phyloP scores from a whole-genome alignment of 192 early-diverging fungal species.

The Backusella tuberculispora region DNA sequence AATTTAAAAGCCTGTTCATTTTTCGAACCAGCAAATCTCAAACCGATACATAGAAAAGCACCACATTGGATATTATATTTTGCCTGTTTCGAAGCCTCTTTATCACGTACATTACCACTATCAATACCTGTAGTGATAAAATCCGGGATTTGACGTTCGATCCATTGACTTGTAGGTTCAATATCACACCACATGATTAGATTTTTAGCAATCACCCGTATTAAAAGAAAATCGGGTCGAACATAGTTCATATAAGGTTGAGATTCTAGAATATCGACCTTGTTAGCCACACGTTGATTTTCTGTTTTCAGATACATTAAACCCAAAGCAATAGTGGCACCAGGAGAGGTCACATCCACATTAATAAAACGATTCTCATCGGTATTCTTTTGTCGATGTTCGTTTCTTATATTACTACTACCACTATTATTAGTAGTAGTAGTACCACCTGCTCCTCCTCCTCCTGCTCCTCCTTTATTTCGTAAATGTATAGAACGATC shows the following conservation, averaged over 20 bases:
- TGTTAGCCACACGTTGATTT: constrained; percentile 64
- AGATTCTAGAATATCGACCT: constrained; percentile 64
- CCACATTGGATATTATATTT: constrained; percentile 70
- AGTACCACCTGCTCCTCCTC: not conserved
- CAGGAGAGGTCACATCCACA: constrained; percentile 57
- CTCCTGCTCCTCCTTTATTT: not conserved
- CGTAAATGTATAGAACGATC: not conserved
- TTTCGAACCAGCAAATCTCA: constrained; percentile 69
- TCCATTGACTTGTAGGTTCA: constrained; percentile 64
- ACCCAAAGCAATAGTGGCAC: constrained; percentile 82
- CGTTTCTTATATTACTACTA: not conserved
- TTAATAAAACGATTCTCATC: constrained; percentile 34
- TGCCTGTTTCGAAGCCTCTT: constrained; percentile 62
- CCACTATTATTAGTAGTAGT: too few species aligned
- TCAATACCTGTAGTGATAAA: constrained; percentile 49
- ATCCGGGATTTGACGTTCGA: constrained; percentile 61
- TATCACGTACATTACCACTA: constrained; percentile 26
- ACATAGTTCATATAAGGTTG: constrained; percentile 64
- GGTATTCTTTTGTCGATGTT: not conserved
- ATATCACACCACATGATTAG: constrained; percentile 71
- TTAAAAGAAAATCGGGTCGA: constrained; percentile 58
- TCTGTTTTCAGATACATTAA: constrained; percentile 85
- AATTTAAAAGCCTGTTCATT: constrained; percentile 51
- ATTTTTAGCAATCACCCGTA: constrained; percentile 58
- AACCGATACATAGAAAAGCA: constrained; percentile 65